Evolutionary conservation across 2,329 filamentous ascomycete species (phyloP), one percentile per base, ranked within the genome.

Genomic region (Plectosphaerella sp.): DNA sequence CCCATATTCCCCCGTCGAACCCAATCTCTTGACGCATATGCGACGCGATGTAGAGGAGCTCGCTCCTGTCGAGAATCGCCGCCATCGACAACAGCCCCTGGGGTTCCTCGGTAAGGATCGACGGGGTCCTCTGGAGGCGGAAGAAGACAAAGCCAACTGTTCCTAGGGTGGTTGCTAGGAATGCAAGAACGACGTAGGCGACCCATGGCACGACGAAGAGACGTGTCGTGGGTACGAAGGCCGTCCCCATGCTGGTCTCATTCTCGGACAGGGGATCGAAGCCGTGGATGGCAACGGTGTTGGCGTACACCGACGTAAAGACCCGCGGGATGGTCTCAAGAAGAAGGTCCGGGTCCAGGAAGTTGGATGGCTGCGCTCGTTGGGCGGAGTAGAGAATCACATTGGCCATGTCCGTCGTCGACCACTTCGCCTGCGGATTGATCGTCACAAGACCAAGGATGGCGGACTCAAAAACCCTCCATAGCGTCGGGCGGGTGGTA

Each of bases 391-490:
- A 51, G 28, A 51, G 11, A 8, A 47, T 16, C 15, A 51, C 7
- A n/a, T 28, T 51, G 22, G 43, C 45, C 9, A 51, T 39, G 35
- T 51, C 42, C 2, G 49, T 41, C 6, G 49, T 51, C 6, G 43
- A 33, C 49, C 45, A 51, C 43, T 47, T 39, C 2, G 49, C 49
- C 22, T 39, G 20, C 14, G 22, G 49, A 20, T 39, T 47, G 22
- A 39, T 47, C 5, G 45, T 39, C 35, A 39, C 37, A 4, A 45
- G 35, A 5, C 49, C 37, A 18, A 51, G 37, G 4, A 47, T 51
- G 12, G 35, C 49, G 11, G 46, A 28, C 15, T 51, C 49, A 12
- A 51, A 51, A 15, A 47, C 43, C n/a, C 24, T 24, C 49, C 49
- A 51, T 43, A 51, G 16, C 43, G 12, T 24, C 7, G 43, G 49